Conservation (phyloP, 2,329 filamentous ascomycete species). For the Didymella exigua region DNA sequence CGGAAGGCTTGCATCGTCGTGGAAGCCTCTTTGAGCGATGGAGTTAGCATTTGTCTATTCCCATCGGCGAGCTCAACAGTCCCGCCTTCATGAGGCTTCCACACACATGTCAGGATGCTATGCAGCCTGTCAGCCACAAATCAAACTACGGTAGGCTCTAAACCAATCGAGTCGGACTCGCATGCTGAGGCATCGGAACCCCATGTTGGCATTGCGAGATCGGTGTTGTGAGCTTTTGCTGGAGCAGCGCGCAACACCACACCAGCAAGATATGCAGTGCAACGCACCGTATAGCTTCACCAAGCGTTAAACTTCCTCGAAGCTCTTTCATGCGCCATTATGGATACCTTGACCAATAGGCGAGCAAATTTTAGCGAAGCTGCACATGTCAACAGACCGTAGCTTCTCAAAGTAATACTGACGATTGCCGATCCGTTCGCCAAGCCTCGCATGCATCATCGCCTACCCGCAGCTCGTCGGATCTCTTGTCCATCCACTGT, state of each 20-base stretch:
- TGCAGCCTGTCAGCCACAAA: slow-evolving; percentile 5
- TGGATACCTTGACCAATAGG: too few species aligned
- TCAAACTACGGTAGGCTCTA: neutral
- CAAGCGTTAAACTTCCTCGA: too few species aligned
- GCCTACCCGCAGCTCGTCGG: neutral
- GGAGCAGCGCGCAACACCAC: neutral
- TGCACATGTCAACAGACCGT: too few species aligned
- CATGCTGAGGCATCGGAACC: neutral
- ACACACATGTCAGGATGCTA: slow-evolving; percentile 6
- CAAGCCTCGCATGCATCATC: neutral
- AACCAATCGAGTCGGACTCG: neutral
- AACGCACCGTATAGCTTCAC: neutral
- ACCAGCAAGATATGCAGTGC: neutral
- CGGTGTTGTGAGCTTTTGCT: neutral
- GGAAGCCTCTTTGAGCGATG: neutral
- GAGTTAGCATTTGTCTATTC: neutral
- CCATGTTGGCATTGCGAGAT: neutral
- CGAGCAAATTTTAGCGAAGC: too few species aligned
- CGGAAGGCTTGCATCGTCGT: neutral
- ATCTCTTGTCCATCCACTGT: neutral
- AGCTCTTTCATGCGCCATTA: too few species aligned
- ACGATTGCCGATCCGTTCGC: neutral
- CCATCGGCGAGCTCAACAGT: neutral
- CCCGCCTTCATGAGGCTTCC: neutral
- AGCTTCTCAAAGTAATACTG: neutral